Conservation (phyloP, 441 rosid species). For the Adansonia madagascariensis region DNA sequence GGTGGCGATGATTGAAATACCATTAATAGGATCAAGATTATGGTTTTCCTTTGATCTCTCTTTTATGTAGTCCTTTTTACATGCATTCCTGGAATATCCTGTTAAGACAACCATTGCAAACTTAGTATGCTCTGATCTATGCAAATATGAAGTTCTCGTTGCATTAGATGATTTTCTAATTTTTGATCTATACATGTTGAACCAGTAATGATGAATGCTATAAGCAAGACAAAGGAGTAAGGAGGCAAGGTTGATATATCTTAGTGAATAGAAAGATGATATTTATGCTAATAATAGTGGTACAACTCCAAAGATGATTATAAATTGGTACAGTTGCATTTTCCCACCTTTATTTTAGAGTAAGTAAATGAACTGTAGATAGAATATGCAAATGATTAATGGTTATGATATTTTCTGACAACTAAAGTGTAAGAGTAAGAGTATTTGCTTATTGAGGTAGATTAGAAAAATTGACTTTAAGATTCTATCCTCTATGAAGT, state of each 20-base stretch:
- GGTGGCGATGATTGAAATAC: conserved; percentile 52
- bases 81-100: conserved; percentile 53
- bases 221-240: conserved; percentile 52
- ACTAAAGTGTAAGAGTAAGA: no score
- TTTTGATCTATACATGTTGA: conserved; percentile 44
- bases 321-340: conserved; percentile 58
- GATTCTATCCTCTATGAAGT: conserved; percentile 56
- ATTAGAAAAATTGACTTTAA: conserved; percentile 44
- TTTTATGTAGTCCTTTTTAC: conserved; percentile 40
- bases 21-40: conserved; percentile 44
- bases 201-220: conserved; percentile 42
- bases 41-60: conserved; percentile 33
- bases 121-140: no score
- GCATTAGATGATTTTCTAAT: neutral
- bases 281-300: conserved; percentile 51
- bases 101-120: neutral
- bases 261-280: conserved; percentile 67
- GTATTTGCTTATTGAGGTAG: no score
- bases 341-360: conserved; percentile 42
- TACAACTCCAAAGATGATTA: conserved; percentile 41
- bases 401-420: neutral
- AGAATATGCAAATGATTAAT: neutral
- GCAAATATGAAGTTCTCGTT: neutral
- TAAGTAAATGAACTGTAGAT: conserved; percentile 53
- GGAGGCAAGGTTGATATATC: conserved; percentile 59